These are phyloP conservation scores for Exophiala xenobiotica DNA, from an alignment of 2,329 filamentous ascomycete species.

Conservation along the genomic window DNA sequence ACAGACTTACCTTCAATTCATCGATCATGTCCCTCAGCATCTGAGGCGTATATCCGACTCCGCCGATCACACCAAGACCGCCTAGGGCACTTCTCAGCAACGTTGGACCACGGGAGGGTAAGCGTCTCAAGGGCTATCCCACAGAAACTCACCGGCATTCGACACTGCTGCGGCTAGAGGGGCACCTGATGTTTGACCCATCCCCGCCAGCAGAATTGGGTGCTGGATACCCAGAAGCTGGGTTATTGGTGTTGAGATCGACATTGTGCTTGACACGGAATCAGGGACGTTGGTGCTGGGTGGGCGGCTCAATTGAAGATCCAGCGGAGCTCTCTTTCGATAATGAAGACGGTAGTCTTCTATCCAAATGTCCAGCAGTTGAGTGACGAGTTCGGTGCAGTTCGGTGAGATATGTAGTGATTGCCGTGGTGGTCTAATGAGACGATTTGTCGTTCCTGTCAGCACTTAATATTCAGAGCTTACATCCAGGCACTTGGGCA, in stretches of 20 bases:
- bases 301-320: too few species aligned
- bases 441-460: too few species aligned
- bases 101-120: not conserved
- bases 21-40: conserved; percentile 71
- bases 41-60: conserved; percentile 53
- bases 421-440: too few species aligned
- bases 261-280: conserved; percentile 16
- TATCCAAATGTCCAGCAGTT: too few species aligned
- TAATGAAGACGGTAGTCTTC: too few species aligned
- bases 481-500: too few species aligned
- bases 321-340: too few species aligned
- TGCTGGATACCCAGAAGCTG: conserved; percentile 30
- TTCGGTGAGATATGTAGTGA: too few species aligned
- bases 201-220: conserved; percentile 31
- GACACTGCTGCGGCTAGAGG: conserved; percentile 31
- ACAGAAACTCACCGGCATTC: conserved; percentile 28
- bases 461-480: too few species aligned
- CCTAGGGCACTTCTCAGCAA: conserved; percentile 2
- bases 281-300: too few species aligned
- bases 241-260: conserved; percentile 26
- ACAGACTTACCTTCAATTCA: conserved; percentile 26
- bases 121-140: too few species aligned
- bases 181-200: conserved; percentile 28
- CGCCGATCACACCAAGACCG: conserved; percentile 32
- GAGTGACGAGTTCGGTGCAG: too few species aligned